A percentile compares a stretch with the other conserved stretches of the same genome.
These are phyloP conservation scores for Verticillium klebahnii DNA, from an alignment of 2,329 filamentous ascomycete species.

Conservation along the genomic window DNA sequence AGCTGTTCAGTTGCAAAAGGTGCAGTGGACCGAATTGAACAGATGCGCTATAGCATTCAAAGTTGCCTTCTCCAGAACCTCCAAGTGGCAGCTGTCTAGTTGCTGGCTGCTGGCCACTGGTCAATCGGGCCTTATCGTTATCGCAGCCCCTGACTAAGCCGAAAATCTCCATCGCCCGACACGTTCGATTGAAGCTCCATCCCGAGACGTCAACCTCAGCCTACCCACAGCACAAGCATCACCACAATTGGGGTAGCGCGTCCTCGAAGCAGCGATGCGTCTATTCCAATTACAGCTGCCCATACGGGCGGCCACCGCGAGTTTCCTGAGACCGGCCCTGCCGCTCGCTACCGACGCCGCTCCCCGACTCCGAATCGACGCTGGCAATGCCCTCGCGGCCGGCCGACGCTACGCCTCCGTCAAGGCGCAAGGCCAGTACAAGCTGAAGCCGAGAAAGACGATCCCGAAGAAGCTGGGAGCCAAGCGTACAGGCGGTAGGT, in stretches of 20 bases:
- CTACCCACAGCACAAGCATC: not conserved
- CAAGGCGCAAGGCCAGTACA: conserved; percentile 66
- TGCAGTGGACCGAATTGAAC: not conserved
- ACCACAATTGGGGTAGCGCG: conserved; percentile 6
- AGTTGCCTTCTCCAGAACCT: not conserved
- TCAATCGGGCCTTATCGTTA: conserved; percentile 18
- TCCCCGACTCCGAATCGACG: conserved; percentile 11
- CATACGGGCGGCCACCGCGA: conserved; percentile 32
- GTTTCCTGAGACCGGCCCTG: conserved; percentile 16
- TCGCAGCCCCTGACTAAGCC: conserved; percentile 28
- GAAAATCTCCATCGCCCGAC: conserved; percentile 18
- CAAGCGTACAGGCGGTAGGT: conserved; percentile 82
- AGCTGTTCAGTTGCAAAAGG: not conserved
- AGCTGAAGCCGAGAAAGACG: conserved; percentile 54
- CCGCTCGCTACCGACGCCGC: conserved; percentile 15
- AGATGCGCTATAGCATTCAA: not conserved
- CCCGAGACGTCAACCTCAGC: not conserved
- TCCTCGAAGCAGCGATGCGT: conserved; percentile 31
- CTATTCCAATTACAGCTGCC: conserved; percentile 43
- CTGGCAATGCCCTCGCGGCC: conserved; percentile 35
- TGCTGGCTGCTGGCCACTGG: not conserved
- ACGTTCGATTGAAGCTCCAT: not conserved
- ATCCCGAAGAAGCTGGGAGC: conserved; percentile 83
- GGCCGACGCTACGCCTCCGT: conserved; percentile 53
- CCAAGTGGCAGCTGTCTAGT: not conserved